Evolutionary conservation across 169 alveolate species (phyloP).

Genomic region (Fabrea salina): DNA sequence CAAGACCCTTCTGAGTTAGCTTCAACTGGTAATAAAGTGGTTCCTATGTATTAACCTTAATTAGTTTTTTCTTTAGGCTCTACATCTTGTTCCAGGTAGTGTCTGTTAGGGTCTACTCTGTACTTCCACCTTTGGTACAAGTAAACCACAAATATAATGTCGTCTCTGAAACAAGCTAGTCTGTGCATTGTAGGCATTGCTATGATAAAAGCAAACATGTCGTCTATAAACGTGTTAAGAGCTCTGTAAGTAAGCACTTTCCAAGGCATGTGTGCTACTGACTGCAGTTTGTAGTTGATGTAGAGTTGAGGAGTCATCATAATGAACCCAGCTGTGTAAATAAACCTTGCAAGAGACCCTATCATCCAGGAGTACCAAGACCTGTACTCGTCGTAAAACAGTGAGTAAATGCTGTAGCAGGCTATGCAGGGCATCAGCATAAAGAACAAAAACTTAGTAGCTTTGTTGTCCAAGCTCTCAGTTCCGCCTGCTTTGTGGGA

Average conservation of each 20-base stretch:
- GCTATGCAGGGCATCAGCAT: slow-evolving; percentile 48
- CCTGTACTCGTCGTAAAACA: slow-evolving; percentile 85
- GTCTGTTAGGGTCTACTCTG: slow-evolving; percentile 67
- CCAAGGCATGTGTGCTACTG: slow-evolving; percentile 99
- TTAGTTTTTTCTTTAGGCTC: background rate
- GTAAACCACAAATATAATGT: slow-evolving; percentile 94
- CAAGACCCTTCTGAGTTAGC: no score
- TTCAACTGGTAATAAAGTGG: no score
- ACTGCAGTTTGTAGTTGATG: slow-evolving; percentile 96
- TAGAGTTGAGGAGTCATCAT: slow-evolving; percentile 98
- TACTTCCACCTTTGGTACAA: slow-evolving; percentile 95
- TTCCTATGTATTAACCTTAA: no score
- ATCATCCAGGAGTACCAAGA: slow-evolving; percentile 95
- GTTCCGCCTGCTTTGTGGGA: slow-evolving; percentile 24
- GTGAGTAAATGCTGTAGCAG: slow-evolving; percentile 91
- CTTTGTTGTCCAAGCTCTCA: slow-evolving; percentile 9
- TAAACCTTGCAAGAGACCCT: slow-evolving; percentile 91
- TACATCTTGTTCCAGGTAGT: slow-evolving; percentile 8
- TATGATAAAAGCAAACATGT: slow-evolving; percentile 95
- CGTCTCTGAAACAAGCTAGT: slow-evolving; percentile 98
- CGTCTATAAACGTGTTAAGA: slow-evolving; percentile 97
- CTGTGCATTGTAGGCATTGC: slow-evolving; percentile 97
- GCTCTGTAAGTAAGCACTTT: slow-evolving; percentile 94
- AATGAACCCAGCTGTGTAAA: slow-evolving; percentile 90
- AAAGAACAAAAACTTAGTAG: background rate